These are phyloP conservation scores for Ophiostoma sp. DNA, from an alignment of 2,329 filamentous ascomycete species.

Conservation along the genomic window DNA sequence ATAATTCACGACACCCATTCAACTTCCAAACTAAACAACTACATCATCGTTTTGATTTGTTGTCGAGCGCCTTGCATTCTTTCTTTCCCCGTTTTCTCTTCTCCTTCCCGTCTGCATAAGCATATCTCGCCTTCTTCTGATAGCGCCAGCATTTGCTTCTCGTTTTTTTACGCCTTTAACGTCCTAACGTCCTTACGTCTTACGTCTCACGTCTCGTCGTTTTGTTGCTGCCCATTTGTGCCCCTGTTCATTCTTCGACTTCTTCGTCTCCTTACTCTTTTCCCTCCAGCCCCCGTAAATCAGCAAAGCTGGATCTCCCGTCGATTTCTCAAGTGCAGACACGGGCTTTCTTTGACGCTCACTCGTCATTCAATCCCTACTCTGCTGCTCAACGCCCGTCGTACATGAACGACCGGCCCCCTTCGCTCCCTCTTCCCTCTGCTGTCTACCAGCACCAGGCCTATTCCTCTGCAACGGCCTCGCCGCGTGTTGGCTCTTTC, in stretches of 20 bases:
- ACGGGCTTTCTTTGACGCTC: conserved; percentile 67
- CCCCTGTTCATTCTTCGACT: neutral
- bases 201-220: conserved; percentile 14
- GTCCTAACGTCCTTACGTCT: conserved; percentile 13
- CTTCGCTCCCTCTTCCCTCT: conserved; percentile 55
- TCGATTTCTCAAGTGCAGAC: conserved; percentile 77
- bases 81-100: neutral
- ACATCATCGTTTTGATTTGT: conserved; percentile 8
- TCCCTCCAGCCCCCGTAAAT: neutral
- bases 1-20: neutral
- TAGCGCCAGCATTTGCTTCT: conserved; percentile 15
- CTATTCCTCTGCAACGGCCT: conserved; percentile 65
- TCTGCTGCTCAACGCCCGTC: conserved; percentile 54
- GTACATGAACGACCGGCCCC: conserved; percentile 68
- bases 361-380: conserved; percentile 63
- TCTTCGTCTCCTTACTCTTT: conserved; percentile 3
- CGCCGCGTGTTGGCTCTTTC: conserved; percentile 70
- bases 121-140: neutral
- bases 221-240: conserved; percentile 8
- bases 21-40: neutral
- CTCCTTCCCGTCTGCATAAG: conserved; percentile 2
- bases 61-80: conserved; percentile 4
- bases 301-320: conserved; percentile 90
- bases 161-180: conserved; percentile 10
- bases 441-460: conserved; percentile 52